Evolutionary conservation across 495 filamentous ascomycete genomes (phyloP).

Genomic region (Tuber umbilicatum): DNA sequence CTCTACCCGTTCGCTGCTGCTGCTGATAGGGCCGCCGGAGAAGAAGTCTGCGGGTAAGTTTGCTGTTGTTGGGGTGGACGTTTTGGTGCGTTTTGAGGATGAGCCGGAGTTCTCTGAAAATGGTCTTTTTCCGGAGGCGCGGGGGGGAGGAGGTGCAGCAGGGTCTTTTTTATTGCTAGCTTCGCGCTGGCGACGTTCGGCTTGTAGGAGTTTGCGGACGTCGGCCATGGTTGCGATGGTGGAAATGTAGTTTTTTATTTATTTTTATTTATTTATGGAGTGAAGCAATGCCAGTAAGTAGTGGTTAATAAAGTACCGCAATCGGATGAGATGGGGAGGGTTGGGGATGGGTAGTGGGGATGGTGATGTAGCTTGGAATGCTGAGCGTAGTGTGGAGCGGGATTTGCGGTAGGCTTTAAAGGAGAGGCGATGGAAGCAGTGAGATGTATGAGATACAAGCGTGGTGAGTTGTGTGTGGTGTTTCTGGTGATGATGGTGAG

Average conservation of each 20-base stretch:
- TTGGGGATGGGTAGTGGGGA: neutral
- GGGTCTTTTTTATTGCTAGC: slow-evolving; percentile 17
- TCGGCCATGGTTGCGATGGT: slow-evolving; percentile 24
- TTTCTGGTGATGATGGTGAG: neutral
- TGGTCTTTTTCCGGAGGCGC: slow-evolving; percentile 21
- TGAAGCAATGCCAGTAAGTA: neutral
- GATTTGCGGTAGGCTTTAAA: neutral
- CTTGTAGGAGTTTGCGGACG: slow-evolving; percentile 35
- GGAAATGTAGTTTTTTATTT: neutral
- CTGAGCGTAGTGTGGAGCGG: neutral
- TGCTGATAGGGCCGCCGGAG: slow-evolving; percentile 8
- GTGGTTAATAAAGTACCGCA: neutral
- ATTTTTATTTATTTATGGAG: neutral
- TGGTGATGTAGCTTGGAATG: neutral
- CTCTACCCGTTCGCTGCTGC: neutral
- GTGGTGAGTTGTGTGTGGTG: slow-evolving; percentile 2
- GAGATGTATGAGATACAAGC: neutral
- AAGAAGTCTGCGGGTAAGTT: slow-evolving; percentile 27
- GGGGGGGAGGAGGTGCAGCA: slow-evolving; percentile 4
- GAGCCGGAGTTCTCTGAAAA: slow-evolving; percentile 14
- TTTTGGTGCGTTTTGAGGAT: slow-evolving; percentile 28
- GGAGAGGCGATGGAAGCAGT: neutral
- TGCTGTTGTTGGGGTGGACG: neutral
- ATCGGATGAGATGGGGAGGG: neutral
- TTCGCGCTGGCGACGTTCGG: slow-evolving; percentile 28